A percentile compares a stretch with the other conserved stretches of the same genome.
These are phyloP conservation scores for Nakazawaea anatomiae DNA, from an alignment of 805 yeast species.

Conservation along the genomic window DNA sequence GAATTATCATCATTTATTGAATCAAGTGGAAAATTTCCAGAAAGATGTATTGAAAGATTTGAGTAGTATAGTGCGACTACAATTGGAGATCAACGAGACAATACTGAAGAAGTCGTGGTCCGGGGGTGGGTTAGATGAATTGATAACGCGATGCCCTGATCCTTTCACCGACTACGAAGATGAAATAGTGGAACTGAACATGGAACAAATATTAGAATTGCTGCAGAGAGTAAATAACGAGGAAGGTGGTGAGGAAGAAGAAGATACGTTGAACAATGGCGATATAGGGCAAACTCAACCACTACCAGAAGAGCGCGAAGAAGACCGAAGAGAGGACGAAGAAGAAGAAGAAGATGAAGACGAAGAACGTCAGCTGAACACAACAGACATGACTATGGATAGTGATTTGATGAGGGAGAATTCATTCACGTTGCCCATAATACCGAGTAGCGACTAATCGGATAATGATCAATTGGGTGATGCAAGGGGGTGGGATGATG, in stretches of 20 bases:
- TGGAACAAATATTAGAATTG: neutral
- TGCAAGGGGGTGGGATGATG: neutral
- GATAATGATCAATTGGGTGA: neutral
- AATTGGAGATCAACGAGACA: conserved; percentile 74
- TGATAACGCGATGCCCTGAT: conserved; percentile 60
- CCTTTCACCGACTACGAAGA: conserved; percentile 34
- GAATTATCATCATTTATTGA: conserved; percentile 60
- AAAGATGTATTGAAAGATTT: conserved; percentile 37
- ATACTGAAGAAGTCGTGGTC: conserved; percentile 82
- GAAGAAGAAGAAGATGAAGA: neutral
- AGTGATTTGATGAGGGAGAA: conserved; percentile 26
- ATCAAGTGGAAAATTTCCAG: conserved; percentile 59
- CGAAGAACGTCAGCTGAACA: neutral
- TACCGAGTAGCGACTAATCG: neutral
- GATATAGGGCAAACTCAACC: neutral
- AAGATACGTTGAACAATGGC: neutral
- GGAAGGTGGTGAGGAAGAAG: neutral
- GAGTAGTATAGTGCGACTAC: conserved; percentile 54
- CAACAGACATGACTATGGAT: neutral
- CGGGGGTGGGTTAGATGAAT: conserved; percentile 78
- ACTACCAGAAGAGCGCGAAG: no score
- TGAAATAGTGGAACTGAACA: conserved; percentile 14
- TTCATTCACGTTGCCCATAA: conserved; percentile 43
- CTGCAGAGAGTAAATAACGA: neutral
- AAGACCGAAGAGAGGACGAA: neutral